Conservation (phyloP, 116 monocot species). For the Papilionanthe hybrid region DNA sequence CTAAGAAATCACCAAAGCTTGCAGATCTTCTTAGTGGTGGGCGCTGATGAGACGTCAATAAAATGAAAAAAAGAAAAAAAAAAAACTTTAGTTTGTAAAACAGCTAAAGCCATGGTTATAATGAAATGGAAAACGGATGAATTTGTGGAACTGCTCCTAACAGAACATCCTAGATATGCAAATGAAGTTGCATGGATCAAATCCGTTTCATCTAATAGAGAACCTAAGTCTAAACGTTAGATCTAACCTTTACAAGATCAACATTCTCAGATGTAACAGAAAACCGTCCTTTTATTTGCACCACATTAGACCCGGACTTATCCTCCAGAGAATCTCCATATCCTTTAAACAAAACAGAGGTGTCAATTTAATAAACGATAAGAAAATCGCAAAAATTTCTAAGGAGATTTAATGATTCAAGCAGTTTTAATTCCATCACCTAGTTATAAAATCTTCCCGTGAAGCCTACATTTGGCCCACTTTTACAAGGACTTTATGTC, state of each 20-base stretch:
- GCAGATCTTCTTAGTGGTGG: constrained; percentile 75
- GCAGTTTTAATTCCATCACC: neutral
- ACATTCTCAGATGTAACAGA: constrained; percentile 99
- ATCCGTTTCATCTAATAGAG: neutral
- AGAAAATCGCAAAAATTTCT: neutral
- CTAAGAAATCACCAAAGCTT: constrained; percentile 78
- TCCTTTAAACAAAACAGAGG: constrained; percentile 30
- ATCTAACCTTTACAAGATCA: constrained; percentile 77
- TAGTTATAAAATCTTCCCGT: neutral
- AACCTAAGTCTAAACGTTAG: neutral
- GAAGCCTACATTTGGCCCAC: neutral
- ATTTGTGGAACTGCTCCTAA: neutral
- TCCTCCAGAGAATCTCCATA: constrained; percentile 72
- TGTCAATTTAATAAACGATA: neutral
- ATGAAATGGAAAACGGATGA: neutral
- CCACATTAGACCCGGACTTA: constrained; percentile 62
- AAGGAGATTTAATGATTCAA: neutral
- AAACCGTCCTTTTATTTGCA: constrained; percentile 95
- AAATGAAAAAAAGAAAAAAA: neutral
- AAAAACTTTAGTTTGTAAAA: neutral
- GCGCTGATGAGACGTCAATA: constrained; percentile 37
- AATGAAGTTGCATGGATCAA: neutral
- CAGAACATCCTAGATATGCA: neutral
- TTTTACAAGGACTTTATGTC: neutral
- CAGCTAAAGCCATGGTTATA: neutral